phyloP scores from a whole-genome alignment of 805 yeast species.

The Yamadazyma takamatsuzukensis region DNA sequence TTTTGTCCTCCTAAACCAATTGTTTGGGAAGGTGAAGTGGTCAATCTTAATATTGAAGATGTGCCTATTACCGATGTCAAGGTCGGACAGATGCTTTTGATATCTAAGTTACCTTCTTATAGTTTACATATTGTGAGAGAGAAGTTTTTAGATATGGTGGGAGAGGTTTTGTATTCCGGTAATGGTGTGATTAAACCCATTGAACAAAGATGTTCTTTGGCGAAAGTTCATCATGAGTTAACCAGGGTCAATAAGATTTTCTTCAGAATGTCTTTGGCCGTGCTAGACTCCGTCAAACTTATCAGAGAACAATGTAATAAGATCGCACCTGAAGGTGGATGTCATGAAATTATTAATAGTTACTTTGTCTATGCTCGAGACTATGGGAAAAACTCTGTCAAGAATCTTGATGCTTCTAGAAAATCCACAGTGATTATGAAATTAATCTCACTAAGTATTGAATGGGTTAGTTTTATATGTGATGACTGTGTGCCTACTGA shows the following conservation, averaged over 20 bases:
- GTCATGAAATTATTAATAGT: constrained; percentile 74
- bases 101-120: constrained; percentile 65
- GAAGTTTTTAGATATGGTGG: constrained; percentile 54
- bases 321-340: constrained; percentile 46
- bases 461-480: constrained; percentile 89
- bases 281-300: constrained; percentile 56
- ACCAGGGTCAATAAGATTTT: constrained; percentile 61
- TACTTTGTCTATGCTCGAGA: constrained; percentile 78
- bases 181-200: constrained; percentile 35
- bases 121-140: constrained; percentile 53
- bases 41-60: constrained; percentile 47
- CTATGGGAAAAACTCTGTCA: constrained; percentile 68
- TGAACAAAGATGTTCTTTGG: constrained; percentile 67
- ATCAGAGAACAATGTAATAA: constrained; percentile 53
- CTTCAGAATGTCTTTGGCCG: constrained; percentile 62
- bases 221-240: constrained; percentile 70
- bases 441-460: constrained; percentile 72
- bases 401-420: constrained; percentile 58
- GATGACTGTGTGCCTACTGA: constrained; percentile 95
- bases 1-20: constrained; percentile 79
- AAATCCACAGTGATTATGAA: constrained; percentile 67
- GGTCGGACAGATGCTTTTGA: constrained; percentile 63
- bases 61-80: constrained; percentile 55
- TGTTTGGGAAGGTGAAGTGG: constrained; percentile 84
- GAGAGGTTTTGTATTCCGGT: constrained; percentile 46